phyloP scores from a whole-genome alignment of 768 basidiomycete species.

The Leccinum longicurvipes region DNA sequence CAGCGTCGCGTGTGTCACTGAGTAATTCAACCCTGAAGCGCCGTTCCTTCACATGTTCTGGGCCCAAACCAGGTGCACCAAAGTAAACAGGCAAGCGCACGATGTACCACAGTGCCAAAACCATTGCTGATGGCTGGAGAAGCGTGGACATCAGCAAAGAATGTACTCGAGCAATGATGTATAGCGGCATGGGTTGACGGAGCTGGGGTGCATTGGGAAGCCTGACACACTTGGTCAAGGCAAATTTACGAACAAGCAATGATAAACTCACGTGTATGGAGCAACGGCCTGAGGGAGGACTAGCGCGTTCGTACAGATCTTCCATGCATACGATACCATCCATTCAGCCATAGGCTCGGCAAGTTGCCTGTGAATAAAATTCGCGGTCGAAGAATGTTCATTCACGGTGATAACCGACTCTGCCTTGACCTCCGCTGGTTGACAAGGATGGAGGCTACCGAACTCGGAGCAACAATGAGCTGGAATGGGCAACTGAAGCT shows the following conservation, averaged over 20 bases:
- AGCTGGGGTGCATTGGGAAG: slow-evolving; percentile 30
- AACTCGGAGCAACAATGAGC: slow-evolving; percentile 27
- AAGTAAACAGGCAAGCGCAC: slow-evolving; percentile 71
- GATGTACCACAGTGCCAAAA: slow-evolving; percentile 81
- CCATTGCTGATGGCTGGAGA: slow-evolving; percentile 75
- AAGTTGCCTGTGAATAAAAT: slow-evolving; percentile 62
- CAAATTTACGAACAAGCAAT: background rate
- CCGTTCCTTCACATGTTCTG: slow-evolving; percentile 55
- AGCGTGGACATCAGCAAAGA: slow-evolving; percentile 75
- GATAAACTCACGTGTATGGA: slow-evolving; percentile 49
- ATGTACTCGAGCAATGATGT: slow-evolving; percentile 60
- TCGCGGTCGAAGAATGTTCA: slow-evolving; percentile 33
- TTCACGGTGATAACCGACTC: slow-evolving; percentile 41
- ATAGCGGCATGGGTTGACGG: slow-evolving; percentile 40
- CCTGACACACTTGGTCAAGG: slow-evolving; percentile 17
- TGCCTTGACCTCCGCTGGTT: slow-evolving; percentile 15
- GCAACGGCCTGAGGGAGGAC: slow-evolving; percentile 54
- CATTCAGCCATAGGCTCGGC: slow-evolving; percentile 77
- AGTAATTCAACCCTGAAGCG: slow-evolving; percentile 64
- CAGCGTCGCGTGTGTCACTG: slow-evolving; percentile 42
- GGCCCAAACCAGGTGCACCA: slow-evolving; percentile 45
- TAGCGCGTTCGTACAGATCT: slow-evolving; percentile 71
- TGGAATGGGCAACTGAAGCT: slow-evolving; percentile 20
- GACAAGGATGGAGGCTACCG: slow-evolving; percentile 17
- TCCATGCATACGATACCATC: slow-evolving; percentile 80